Percentiles rank a stretch among this genome's conserved stretches.
Conservation (phyloP, 2,329 filamentous ascomycete species). For the Elsinoe batatas region DNA sequence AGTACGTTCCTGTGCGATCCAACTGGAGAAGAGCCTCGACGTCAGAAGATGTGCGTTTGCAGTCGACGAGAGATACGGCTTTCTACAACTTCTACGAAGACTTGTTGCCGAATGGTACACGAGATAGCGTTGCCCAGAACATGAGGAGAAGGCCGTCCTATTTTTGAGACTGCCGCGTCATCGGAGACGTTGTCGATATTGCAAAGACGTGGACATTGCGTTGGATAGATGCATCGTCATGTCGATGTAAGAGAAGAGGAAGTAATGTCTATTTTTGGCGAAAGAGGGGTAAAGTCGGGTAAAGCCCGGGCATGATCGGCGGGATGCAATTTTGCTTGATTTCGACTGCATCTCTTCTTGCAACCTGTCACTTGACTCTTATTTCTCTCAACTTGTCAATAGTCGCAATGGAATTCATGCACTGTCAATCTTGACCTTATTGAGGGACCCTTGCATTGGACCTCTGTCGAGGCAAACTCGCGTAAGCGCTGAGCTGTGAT, state of each 20-base stretch:
- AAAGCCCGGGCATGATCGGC: conserved; percentile 1
- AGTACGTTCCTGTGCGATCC: conserved; percentile 1
- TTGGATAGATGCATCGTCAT: conserved; percentile 3
- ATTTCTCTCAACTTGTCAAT: not conserved
- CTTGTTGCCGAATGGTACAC: not conserved
- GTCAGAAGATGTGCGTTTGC: not conserved
- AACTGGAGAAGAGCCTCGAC: conserved; percentile 6
- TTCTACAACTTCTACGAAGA: conserved; percentile 14
- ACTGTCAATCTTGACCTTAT: not conserved
- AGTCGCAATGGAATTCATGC: not conserved
- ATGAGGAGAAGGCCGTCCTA: conserved; percentile 10
- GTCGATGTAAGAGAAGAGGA: not conserved
- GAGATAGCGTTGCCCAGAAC: conserved; percentile 3
- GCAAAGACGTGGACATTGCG: not conserved
- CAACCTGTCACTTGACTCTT: not conserved
- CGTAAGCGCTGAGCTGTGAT: conserved; percentile 8
- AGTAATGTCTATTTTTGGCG: conserved; percentile 4
- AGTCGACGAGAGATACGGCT: not conserved
- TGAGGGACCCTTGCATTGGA: not conserved
- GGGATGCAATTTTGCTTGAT: conserved; percentile 4
- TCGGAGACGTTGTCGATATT: not conserved
- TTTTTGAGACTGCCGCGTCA: conserved; percentile 9
- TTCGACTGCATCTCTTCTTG: not conserved
- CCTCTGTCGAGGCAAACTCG: not conserved
- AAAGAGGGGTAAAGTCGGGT: conserved; percentile 2